A percentile compares a stretch with the other conserved stretches of the same genome.
These are phyloP conservation scores for Agrocybe praecox DNA, from an alignment of 768 basidiomycete genomes.

Conservation along the genomic window DNA sequence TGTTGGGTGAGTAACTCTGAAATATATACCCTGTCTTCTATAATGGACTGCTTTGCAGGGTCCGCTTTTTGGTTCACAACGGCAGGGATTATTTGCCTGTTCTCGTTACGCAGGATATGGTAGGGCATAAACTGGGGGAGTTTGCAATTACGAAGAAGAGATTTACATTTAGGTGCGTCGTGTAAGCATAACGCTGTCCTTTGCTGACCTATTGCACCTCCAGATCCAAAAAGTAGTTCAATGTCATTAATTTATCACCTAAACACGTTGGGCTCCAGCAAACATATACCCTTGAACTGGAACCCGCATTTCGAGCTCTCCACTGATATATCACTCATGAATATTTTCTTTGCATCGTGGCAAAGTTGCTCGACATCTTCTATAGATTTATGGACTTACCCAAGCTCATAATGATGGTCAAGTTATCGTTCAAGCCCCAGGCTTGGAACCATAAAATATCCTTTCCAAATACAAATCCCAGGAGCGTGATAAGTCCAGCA, in stretches of 20 bases:
- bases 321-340: no score
- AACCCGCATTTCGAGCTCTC: no score
- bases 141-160: conserved; percentile 89
- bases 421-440: no score
- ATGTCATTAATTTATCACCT: neutral
- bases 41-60: conserved; percentile 37
- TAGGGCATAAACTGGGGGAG: conserved; percentile 97
- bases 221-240: conserved; percentile 21
- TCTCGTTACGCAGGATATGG: conserved; percentile 93
- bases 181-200: neutral
- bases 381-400: no score
- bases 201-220: neutral
- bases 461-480: no score
- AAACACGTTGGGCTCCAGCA: neutral
- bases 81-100: conserved; percentile 90
- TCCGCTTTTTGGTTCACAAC: conserved; percentile 93
- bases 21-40: neutral
- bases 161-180: conserved; percentile 81
- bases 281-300: neutral
- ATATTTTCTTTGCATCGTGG: no score
- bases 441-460: no score
- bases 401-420: no score
- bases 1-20: conserved; percentile 69
- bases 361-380: no score
- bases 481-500: no score